Conservation (phyloP, 176 grass and related monocot genomes). For the Raddia guianensis region DNA sequence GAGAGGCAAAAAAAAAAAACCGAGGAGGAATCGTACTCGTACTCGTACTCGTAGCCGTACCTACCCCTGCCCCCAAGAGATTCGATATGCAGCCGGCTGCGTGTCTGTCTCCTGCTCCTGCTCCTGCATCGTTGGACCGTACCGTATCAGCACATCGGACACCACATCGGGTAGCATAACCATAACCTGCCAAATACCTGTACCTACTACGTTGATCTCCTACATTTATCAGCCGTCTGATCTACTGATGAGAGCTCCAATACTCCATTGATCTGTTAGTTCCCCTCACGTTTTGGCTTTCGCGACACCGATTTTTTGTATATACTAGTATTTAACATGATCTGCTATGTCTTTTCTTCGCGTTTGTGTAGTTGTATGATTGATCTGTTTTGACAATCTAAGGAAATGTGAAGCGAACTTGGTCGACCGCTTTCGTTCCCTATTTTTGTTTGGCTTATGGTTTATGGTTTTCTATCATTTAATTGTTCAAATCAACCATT, state of each 20-base stretch:
- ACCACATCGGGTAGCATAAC: not conserved
- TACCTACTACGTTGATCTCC: not conserved
- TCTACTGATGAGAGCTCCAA: too few relatives aligned
- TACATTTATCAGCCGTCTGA: not conserved
- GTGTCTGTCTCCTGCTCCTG: not conserved
- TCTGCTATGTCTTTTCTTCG: not conserved
- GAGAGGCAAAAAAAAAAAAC: not conserved
- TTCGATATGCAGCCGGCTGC: too few relatives aligned
- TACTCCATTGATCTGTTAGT: not conserved
- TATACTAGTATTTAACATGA: not conserved
- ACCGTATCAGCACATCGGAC: not conserved
- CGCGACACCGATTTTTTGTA: not conserved
- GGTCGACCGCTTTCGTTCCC: not conserved
- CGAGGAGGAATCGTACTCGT: not conserved
- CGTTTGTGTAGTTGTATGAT: not conserved
- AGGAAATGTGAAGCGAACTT: constrained; percentile 16
- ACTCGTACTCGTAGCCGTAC: too few relatives aligned
- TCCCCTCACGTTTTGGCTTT: not conserved
- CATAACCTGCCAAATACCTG: not conserved
- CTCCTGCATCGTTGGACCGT: constrained; percentile 12
- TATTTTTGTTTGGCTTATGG: too few relatives aligned
- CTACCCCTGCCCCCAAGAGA: too few relatives aligned
- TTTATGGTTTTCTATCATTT: too few relatives aligned
- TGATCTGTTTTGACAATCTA: constrained; percentile 1
- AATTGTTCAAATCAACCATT: too few relatives aligned